phyloP scores from a whole-genome alignment of 1,284 basidiomycete species.

The Malassezia psittaci region DNA sequence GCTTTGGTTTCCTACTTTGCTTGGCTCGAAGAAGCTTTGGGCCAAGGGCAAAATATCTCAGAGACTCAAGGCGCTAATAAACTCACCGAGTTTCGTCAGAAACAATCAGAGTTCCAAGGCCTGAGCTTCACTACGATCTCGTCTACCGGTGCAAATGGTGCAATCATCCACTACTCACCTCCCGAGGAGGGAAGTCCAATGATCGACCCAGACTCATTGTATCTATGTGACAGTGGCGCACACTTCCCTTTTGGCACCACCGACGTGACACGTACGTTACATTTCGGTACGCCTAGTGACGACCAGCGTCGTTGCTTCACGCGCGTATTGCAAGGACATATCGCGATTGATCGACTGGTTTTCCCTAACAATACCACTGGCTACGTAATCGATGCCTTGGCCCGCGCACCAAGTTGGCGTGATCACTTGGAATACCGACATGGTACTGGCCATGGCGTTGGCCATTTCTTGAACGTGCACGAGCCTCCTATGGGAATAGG shows the following conservation, averaged over 20 bases:
- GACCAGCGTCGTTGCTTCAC: slow-evolving; percentile 84
- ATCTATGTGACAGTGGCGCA: slow-evolving; percentile 84
- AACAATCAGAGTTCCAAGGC: slow-evolving; percentile 67
- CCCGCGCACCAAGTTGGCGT: slow-evolving; percentile 73
- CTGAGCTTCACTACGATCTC: slow-evolving; percentile 88
- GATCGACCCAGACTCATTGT: slow-evolving; percentile 56
- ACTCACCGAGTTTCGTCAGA: slow-evolving; percentile 71
- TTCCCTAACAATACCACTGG: slow-evolving; percentile 84
- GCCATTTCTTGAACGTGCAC: slow-evolving; percentile 42
- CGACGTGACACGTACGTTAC: slow-evolving; percentile 69
- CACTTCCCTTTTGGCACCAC: slow-evolving; percentile 91
- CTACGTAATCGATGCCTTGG: slow-evolving; percentile 66
- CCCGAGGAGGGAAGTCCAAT: slow-evolving; percentile 63
- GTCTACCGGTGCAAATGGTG: slow-evolving; percentile 72
- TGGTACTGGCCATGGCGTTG: slow-evolving; percentile 43
- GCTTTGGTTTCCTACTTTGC: slow-evolving; percentile 71
- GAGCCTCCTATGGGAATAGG: slow-evolving; percentile 46
- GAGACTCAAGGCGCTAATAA: slow-evolving; percentile 73
- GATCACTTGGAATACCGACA: slow-evolving; percentile 67
- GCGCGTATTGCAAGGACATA: slow-evolving; percentile 88
- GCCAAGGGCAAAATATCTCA: slow-evolving; percentile 58
- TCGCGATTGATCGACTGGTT: slow-evolving; percentile 72
- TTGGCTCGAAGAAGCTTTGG: slow-evolving; percentile 79
- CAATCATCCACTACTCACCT: slow-evolving; percentile 88
- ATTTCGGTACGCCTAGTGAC: slow-evolving; percentile 73